Conservation (phyloP, 768 basidiomycete species). For the Lactarius trivialis region DNA sequence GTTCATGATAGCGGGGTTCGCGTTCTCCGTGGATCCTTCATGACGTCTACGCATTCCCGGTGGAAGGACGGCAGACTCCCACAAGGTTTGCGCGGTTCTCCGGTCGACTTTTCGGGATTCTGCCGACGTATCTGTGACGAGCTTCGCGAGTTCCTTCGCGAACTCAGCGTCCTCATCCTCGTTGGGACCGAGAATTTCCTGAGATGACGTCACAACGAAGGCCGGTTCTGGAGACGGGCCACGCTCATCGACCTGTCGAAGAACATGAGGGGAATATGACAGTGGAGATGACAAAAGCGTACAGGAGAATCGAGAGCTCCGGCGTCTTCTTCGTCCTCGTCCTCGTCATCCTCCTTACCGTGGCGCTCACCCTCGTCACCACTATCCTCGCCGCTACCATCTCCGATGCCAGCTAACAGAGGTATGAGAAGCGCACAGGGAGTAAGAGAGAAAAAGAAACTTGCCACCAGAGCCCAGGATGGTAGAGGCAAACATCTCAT, state of each 20-base stretch:
- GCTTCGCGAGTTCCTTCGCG: slow-evolving; percentile 90
- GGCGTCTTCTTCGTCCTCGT: slow-evolving; percentile 52
- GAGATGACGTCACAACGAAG: slow-evolving; percentile 61
- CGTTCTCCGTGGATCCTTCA: slow-evolving; percentile 40
- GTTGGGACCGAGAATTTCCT: slow-evolving; percentile 74
- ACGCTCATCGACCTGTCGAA: slow-evolving; percentile 52
- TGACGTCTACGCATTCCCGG: slow-evolving; percentile 62
- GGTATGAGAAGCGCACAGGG: slow-evolving; percentile 19
- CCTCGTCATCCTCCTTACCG: slow-evolving; percentile 56
- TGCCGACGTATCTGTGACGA: slow-evolving; percentile 80
- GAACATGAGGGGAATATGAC: not conserved
- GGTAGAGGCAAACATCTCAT: slow-evolving; percentile 75
- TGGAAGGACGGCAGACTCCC: slow-evolving; percentile 81
- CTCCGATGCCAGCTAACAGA: slow-evolving; percentile 31
- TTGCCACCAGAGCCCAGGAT: slow-evolving; percentile 54
- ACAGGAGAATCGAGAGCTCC: slow-evolving; percentile 48
- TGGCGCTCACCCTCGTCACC: slow-evolving; percentile 41
- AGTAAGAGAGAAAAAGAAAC: slow-evolving; percentile 22
- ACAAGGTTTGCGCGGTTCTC: slow-evolving; percentile 77
- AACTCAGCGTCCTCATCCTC: slow-evolving; percentile 92
- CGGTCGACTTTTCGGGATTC: slow-evolving; percentile 85
- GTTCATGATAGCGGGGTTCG: slow-evolving; percentile 57
- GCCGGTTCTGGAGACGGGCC: slow-evolving; percentile 74
- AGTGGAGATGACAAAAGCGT: slow-evolving; percentile 24
- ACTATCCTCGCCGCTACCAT: slow-evolving; percentile 54